These are phyloP conservation scores for Aspergillus quadrilineatus DNA, from an alignment of 2,329 filamentous ascomycete species.

Conservation along the genomic window DNA sequence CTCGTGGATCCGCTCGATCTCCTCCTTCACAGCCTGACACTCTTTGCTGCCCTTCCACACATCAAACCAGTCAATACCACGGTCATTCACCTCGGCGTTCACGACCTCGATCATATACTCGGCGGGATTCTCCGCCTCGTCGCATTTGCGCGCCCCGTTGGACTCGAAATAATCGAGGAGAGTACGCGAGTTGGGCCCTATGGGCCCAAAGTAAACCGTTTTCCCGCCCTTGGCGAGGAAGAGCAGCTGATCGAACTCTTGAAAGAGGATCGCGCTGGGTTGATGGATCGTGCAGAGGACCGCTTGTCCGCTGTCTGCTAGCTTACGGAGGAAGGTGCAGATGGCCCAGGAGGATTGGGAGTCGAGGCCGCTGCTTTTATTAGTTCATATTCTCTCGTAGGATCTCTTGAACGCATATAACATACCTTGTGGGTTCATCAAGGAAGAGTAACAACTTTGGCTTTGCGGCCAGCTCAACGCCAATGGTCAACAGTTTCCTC, in stretches of 20 bases:
- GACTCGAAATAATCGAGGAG: slow-evolving; percentile 63
- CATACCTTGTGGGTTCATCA: slow-evolving; percentile 53
- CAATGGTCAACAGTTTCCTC: slow-evolving; percentile 78
- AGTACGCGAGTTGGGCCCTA: slow-evolving; percentile 57
- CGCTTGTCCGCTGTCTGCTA: slow-evolving; percentile 83
- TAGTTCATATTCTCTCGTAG: too few species aligned
- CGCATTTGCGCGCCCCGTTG: slow-evolving; percentile 60
- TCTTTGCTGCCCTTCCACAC: slow-evolving; percentile 59
- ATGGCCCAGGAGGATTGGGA: slow-evolving; percentile 93
- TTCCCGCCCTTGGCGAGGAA: slow-evolving; percentile 63
- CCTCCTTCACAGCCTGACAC: slow-evolving; percentile 46
- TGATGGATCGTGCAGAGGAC: slow-evolving; percentile 97
- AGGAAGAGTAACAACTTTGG: slow-evolving; percentile 85
- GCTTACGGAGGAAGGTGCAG: slow-evolving; percentile 78
- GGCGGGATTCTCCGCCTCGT: slow-evolving; percentile 63
- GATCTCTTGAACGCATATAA: neutral
- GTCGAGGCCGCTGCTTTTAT: slow-evolving; percentile 63
- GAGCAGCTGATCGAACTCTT: slow-evolving; percentile 69
- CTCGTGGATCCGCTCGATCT: slow-evolving; percentile 49
- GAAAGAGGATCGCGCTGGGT: slow-evolving; percentile 88
- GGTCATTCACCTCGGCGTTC: slow-evolving; percentile 50
- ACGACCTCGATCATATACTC: slow-evolving; percentile 65
- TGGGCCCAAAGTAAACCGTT: slow-evolving; percentile 67
- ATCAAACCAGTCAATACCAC: slow-evolving; percentile 51
- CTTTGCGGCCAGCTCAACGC: slow-evolving; percentile 89